A percentile compares a stretch with the other conserved stretches of the same genome.
phyloP scores from a whole-genome alignment of 1,284 basidiomycete genomes.

The Fomitopsis schrenkii region DNA sequence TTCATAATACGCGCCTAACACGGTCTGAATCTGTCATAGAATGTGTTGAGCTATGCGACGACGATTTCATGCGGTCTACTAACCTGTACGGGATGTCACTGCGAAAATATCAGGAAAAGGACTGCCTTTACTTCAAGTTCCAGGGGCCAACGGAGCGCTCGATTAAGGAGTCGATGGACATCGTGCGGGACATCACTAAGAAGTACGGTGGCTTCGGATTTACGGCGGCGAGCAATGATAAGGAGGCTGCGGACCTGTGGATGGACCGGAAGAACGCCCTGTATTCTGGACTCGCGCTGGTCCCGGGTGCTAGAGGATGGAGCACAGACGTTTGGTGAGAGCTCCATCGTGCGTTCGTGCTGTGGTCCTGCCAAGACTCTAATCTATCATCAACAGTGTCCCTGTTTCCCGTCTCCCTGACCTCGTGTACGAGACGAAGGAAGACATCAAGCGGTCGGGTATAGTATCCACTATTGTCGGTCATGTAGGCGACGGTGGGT shows the following conservation, averaged over 20 bases:
- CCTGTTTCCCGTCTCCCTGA: conserved; percentile 78
- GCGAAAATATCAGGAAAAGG: conserved; percentile 63
- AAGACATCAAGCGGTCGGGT: conserved; percentile 60
- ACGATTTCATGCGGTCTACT: conserved; percentile 65
- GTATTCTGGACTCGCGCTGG: conserved; percentile 64
- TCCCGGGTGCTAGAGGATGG: conserved; percentile 68
- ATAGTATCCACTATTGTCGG: conserved; percentile 68
- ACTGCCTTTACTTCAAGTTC: conserved; percentile 87
- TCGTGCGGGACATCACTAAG: conserved; percentile 53
- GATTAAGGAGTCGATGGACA: conserved; percentile 59
- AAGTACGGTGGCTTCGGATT: conserved; percentile 71
- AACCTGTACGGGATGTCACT: conserved; percentile 59
- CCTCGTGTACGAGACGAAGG: conserved; percentile 72
- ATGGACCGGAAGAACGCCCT: conserved; percentile 81
- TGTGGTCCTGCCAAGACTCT: background rate
- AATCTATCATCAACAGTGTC: conserved; percentile 33
- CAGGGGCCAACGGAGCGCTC: conserved; percentile 65
- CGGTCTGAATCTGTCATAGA: conserved; percentile 17
- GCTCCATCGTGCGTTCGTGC: conserved; percentile 5
- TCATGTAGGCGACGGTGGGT: conserved; percentile 82
- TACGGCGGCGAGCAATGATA: conserved; percentile 60
- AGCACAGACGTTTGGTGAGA: conserved; percentile 83
- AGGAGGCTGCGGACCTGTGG: conserved; percentile 81
- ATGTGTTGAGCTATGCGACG: conserved; percentile 79
- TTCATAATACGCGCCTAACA: background rate